Evolutionary conservation across 768 basidiomycete genomes (phyloP).

Genomic region (Calocybe indica): DNA sequence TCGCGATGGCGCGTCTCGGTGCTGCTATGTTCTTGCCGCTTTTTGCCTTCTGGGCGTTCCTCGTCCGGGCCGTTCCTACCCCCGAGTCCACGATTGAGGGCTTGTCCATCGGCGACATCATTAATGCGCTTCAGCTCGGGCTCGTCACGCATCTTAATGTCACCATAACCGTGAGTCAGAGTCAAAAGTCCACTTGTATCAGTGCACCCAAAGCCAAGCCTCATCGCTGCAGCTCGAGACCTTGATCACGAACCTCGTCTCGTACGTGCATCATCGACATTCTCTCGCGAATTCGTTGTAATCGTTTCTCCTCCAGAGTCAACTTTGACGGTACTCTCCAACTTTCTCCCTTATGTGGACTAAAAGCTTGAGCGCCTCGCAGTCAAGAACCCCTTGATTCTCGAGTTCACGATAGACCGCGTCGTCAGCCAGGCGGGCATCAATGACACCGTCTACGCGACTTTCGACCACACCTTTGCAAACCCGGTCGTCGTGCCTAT

Average conservation of each 20-base stretch:
- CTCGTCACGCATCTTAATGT: slow-evolving; percentile 34
- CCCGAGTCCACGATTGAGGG: slow-evolving; percentile 14
- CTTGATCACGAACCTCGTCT: slow-evolving; percentile 27
- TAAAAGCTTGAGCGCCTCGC: neutral
- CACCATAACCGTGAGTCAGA: slow-evolving; percentile 27
- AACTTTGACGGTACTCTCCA: slow-evolving; percentile 27
- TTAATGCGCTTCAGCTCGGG: slow-evolving; percentile 32
- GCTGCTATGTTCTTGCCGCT: too few relatives aligned
- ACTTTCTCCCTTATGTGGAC: neutral
- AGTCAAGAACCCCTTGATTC: slow-evolving; percentile 38
- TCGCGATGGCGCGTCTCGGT: neutral
- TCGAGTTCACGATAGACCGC: slow-evolving; percentile 40
- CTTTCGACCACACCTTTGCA: slow-evolving; percentile 53
- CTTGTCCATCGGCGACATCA: slow-evolving; percentile 28
- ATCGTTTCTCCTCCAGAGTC: slow-evolving; percentile 14
- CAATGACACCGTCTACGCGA: slow-evolving; percentile 48
- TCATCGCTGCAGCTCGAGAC: slow-evolving; percentile 24
- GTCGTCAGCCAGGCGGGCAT: slow-evolving; percentile 40
- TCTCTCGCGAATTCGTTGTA: neutral
- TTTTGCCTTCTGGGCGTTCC: neutral
- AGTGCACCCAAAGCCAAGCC: too few relatives aligned
- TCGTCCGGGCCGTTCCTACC: slow-evolving; percentile 15
- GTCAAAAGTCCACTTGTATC: neutral
- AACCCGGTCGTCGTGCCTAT: slow-evolving; percentile 45
- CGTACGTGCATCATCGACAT: slow-evolving; percentile 16